A percentile compares a stretch with the other conserved stretches of the same genome.
Conservation (phyloP, 345 rosid species). For the Firmiana major region DNA sequence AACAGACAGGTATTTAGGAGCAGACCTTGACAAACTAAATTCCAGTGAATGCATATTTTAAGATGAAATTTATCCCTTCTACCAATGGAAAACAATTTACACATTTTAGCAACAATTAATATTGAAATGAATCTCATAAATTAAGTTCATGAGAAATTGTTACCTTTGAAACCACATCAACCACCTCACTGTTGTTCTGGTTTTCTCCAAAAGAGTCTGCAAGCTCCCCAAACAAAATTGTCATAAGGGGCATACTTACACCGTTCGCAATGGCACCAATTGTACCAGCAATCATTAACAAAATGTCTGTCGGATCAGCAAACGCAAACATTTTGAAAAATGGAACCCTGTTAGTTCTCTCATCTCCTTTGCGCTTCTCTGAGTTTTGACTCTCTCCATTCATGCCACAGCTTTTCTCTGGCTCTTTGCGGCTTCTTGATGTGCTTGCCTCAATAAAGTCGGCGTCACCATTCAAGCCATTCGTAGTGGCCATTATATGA, state of each 20-base stretch:
- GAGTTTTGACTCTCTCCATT: neutral
- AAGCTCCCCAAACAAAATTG: constrained; percentile 48
- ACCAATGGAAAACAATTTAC: neutral
- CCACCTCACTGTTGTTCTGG: constrained; percentile 30
- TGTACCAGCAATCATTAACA: constrained; percentile 60
- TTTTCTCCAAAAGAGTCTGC: constrained; percentile 46
- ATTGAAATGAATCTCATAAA: neutral
- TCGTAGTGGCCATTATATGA: neutral
- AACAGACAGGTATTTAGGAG: neutral
- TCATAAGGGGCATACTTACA: constrained; percentile 58
- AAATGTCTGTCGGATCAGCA: constrained; percentile 48
- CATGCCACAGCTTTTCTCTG: neutral
- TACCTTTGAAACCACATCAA: constrained; percentile 45
- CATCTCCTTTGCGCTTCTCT: neutral
- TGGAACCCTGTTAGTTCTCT: constrained; percentile 27
- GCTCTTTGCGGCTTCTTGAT: neutral
- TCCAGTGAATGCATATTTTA: neutral
- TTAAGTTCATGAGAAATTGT: neutral
- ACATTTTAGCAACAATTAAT: neutral
- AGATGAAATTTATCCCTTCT: neutral
- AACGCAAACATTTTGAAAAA: constrained; percentile 59
- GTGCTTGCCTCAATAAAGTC: neutral
- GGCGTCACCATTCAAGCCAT: neutral
- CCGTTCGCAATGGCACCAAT: constrained; percentile 57
- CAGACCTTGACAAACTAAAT: neutral